phyloP scores from a whole-genome alignment of 108 stramenopile species.

The Discostella stelligeroides region DNA sequence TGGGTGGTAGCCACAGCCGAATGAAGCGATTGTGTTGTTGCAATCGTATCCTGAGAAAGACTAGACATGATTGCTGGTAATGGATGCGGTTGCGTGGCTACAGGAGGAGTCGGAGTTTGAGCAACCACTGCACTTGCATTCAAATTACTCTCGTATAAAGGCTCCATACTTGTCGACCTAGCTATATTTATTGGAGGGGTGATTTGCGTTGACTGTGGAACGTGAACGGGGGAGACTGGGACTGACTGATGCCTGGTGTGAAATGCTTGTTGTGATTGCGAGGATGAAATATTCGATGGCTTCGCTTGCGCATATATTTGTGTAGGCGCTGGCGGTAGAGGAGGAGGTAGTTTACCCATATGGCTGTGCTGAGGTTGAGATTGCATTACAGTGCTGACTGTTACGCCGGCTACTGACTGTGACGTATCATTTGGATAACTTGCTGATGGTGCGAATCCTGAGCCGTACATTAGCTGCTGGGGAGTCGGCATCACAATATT shows the following conservation, averaged over 20 bases:
- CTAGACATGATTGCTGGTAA: conserved; percentile 4
- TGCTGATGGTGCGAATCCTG: conserved; percentile 20
- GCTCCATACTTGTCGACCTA: conserved; percentile 25
- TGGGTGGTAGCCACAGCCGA: neutral
- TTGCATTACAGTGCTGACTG: conserved; percentile 28
- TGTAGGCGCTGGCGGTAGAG: conserved; percentile 23
- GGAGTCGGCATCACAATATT: conserved; percentile 12
- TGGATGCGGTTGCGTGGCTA: neutral
- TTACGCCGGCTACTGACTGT: neutral
- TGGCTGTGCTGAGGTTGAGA: conserved; percentile 40
- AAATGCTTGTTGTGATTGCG: conserved; percentile 31
- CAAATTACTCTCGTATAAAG: conserved; percentile 4
- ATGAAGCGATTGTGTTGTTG: neutral
- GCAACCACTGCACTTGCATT: conserved; percentile 1
- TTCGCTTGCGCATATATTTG: conserved; percentile 16
- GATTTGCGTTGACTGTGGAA: conserved; percentile 13
- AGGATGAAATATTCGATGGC: conserved; percentile 24
- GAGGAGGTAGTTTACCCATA: conserved; percentile 8
- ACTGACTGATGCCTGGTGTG: conserved; percentile 14
- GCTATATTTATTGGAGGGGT: conserved; percentile 21
- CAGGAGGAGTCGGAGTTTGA: neutral
- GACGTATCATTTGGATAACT: conserved; percentile 30
- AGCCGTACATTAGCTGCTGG: conserved; percentile 37
- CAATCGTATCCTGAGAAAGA: conserved; percentile 4
- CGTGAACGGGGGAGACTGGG: too few relatives aligned